phyloP scores from a whole-genome alignment of 2,329 filamentous ascomycete species.

The Cladorrhinum sp. region DNA sequence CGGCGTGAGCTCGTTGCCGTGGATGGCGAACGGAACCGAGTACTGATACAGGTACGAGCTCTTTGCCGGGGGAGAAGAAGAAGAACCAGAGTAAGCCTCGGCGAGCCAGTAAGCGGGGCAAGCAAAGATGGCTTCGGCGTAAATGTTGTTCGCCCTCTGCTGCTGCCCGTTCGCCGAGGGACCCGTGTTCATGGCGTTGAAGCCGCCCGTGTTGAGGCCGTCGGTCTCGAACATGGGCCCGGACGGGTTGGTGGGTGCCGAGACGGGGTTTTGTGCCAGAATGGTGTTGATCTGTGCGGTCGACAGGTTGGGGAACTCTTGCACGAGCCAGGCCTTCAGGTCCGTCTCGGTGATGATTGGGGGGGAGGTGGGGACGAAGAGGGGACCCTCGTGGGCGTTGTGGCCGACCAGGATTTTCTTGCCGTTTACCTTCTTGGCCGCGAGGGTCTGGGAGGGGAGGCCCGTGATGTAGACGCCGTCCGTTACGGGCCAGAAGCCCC shows the following conservation, averaged over 20 bases:
- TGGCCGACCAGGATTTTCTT: constrained; percentile 34
- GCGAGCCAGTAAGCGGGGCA: constrained; percentile 57
- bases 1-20: constrained; percentile 38
- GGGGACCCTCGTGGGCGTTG: constrained; percentile 39
- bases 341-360: constrained; percentile 32
- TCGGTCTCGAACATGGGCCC: constrained; percentile 30
- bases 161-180: constrained; percentile 51
- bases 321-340: constrained; percentile 33
- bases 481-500: constrained; percentile 39
- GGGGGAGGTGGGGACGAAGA: constrained; percentile 34
- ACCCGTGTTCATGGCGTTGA: constrained; percentile 49
- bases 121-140: constrained; percentile 53
- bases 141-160: constrained; percentile 52
- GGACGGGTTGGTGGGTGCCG: constrained; percentile 24
- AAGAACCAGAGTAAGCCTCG: constrained; percentile 40
- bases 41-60: constrained; percentile 49
- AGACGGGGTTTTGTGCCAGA: constrained; percentile 31
- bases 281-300: constrained; percentile 32
- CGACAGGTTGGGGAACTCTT: constrained; percentile 35
- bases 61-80: constrained; percentile 17
- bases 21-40: constrained; percentile 40
- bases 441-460: constrained; percentile 32
- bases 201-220: constrained; percentile 29
- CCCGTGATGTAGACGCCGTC: constrained; percentile 35
- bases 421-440: constrained; percentile 33